Evolutionary conservation across 2,329 filamentous ascomycete genomes (phyloP).

Genomic region (Chalaropsis thielavioides): DNA sequence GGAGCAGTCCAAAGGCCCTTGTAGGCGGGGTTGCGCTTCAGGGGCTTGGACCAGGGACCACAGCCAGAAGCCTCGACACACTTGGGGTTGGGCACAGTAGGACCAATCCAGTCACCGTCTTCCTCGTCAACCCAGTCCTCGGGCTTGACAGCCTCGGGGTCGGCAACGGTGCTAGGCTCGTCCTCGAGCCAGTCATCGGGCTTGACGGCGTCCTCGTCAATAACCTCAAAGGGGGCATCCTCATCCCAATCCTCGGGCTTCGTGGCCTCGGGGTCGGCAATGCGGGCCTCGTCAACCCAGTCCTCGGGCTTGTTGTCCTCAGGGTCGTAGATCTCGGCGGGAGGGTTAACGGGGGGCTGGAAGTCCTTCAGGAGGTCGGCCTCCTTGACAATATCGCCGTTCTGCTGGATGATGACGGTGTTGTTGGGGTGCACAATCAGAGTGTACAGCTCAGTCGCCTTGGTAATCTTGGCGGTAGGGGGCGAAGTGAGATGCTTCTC

Average conservation of each 20-base stretch:
- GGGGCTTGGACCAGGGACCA: conserved; percentile 79
- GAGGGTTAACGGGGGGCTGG: conserved; percentile 79
- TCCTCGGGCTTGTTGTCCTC: conserved; percentile 87
- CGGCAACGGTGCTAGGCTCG: conserved; percentile 67
- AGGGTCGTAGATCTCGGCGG: conserved; percentile 84
- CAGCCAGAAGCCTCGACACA: conserved; percentile 87
- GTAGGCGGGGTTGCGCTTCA: conserved; percentile 90
- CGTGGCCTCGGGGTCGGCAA: conserved; percentile 77
- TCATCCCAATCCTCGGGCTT: conserved; percentile 99
- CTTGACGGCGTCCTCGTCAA: conserved; percentile 80
- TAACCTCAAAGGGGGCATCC: conserved; percentile 90
- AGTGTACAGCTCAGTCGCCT: conserved; percentile 90
- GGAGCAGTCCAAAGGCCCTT: conserved; percentile 98
- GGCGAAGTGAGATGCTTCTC: conserved; percentile 92
- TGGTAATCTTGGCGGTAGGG: conserved; percentile 74
- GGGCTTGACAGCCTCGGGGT: conserved; percentile 92
- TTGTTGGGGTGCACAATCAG: conserved; percentile 94
- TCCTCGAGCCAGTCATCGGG: conserved; percentile 94
- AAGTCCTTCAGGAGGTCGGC: conserved; percentile 93
- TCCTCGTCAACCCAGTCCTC: conserved; percentile 99
- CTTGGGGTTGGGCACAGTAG: conserved; percentile 88
- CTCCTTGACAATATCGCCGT: conserved; percentile 75
- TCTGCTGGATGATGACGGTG: conserved; percentile 82
- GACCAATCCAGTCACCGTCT: conserved; percentile 92
- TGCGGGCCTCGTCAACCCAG: conserved; percentile 91